These are phyloP conservation scores for Candida ovalis DNA, from an alignment of 805 yeast species.

Conservation along the genomic window DNA sequence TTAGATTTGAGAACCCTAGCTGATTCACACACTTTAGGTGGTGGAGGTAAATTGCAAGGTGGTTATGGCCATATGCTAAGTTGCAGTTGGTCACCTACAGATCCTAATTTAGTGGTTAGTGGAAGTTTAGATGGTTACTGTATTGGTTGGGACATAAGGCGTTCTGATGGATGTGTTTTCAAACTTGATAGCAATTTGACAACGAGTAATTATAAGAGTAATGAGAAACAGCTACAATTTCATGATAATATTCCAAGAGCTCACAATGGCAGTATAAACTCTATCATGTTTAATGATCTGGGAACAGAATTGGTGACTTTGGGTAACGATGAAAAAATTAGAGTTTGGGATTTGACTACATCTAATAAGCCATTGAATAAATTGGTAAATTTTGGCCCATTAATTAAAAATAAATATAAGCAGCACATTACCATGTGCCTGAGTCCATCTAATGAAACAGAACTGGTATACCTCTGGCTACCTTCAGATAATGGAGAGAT, in stretches of 20 bases:
- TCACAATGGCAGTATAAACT: conserved; percentile 77
- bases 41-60: conserved; percentile 28
- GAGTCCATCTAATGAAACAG: conserved; percentile 49
- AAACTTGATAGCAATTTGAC: conserved; percentile 49
- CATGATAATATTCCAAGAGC: conserved; percentile 44
- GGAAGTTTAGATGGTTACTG: conserved; percentile 83
- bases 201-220: conserved; percentile 17
- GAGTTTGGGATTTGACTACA: conserved; percentile 72
- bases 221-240: conserved; percentile 18
- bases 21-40: conserved; percentile 61
- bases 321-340: conserved; percentile 77
- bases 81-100: conserved; percentile 63
- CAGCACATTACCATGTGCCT: conserved; percentile 56
- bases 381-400: conserved; percentile 72
- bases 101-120: conserved; percentile 59
- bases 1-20: conserved; percentile 73
- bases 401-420: conserved; percentile 58
- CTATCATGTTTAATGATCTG: conserved; percentile 64
- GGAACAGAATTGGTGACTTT: conserved; percentile 63
- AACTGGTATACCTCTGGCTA: conserved; percentile 54
- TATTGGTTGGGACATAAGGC: conserved; percentile 80
- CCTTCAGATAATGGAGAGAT: conserved; percentile 78
- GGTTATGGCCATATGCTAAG: conserved; percentile 29
- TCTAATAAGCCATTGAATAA: conserved; percentile 47
- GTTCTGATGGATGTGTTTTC: conserved; percentile 59